Percentiles rank a stretch among this genome's conserved stretches.
Conservation (phyloP, 768 basidiomycete genomes). For the Lactarius sanguifluus region DNA sequence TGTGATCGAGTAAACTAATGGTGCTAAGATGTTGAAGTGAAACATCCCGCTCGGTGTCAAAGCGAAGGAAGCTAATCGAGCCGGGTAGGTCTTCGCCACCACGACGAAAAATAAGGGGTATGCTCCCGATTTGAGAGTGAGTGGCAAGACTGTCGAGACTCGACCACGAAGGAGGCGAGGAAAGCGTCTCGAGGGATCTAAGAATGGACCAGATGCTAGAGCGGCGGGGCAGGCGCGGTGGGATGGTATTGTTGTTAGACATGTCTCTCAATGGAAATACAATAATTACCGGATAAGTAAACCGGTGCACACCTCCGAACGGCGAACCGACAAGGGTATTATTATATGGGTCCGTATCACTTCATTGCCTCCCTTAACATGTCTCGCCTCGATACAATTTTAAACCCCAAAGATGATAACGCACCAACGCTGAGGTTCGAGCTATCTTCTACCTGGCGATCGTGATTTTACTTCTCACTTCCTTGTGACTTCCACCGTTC, state of each 20-base stretch:
- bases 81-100: constrained; percentile 10
- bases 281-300: background rate
- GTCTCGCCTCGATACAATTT: constrained; percentile 29
- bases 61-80: background rate
- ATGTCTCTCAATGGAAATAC: constrained; percentile 19
- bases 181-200: constrained; percentile 23
- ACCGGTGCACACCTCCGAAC: background rate
- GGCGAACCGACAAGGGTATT: constrained; percentile 13
- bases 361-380: constrained; percentile 10
- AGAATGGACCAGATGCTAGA: constrained; percentile 26
- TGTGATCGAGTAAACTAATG: background rate
- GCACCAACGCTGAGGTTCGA: constrained; percentile 17
- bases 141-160: constrained; percentile 20
- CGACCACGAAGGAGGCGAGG: constrained; percentile 25
- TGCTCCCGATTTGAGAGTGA: constrained; percentile 23
- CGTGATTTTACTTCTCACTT: background rate
- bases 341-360: constrained; percentile 11
- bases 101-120: constrained; percentile 26
- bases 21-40: background rate
- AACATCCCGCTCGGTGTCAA: background rate
- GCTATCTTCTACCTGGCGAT: background rate
- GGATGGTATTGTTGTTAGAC: constrained; percentile 15
- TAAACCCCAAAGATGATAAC: constrained; percentile 25
- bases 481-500: background rate
- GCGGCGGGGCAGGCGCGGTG: constrained; percentile 9